Conservation (phyloP, 1,284 basidiomycete genomes). For the Lentinula novae-zelandiae region DNA sequence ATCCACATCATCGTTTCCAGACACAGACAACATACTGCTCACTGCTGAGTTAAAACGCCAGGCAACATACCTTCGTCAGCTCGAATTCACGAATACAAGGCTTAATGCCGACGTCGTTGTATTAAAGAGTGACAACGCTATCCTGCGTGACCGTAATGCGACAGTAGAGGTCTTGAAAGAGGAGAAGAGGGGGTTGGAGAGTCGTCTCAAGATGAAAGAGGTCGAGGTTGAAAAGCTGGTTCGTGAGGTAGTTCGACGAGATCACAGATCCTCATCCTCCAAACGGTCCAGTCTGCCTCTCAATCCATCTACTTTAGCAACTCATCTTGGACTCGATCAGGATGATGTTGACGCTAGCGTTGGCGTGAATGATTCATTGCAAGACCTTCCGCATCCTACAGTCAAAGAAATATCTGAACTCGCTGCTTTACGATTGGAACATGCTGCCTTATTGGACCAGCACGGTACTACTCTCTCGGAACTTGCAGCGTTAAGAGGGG, state of each 20-base stretch:
- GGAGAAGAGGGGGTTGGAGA: slow-evolving; percentile 47
- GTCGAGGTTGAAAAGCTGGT: slow-evolving; percentile 55
- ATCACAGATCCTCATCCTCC: slow-evolving; percentile 1
- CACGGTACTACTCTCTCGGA: slow-evolving; percentile 50
- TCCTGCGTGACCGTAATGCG: slow-evolving; percentile 5
- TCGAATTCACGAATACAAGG: slow-evolving; percentile 63
- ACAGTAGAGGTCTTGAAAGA: slow-evolving; percentile 5
- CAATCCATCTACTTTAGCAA: slow-evolving; percentile 5
- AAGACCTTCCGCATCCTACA: background rate
- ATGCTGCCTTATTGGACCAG: slow-evolving; percentile 62
- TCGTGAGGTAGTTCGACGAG: slow-evolving; percentile 30
- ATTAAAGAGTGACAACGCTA: slow-evolving; percentile 65
- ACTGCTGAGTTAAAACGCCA: slow-evolving; percentile 58
- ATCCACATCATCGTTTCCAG: slow-evolving; percentile 18
- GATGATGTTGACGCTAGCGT: background rate
- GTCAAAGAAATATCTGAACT: slow-evolving; percentile 52
- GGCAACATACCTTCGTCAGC: slow-evolving; percentile 51
- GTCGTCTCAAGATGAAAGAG: slow-evolving; percentile 49
- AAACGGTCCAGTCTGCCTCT: slow-evolving; percentile 2
- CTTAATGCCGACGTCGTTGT: slow-evolving; percentile 50
- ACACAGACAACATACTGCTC: slow-evolving; percentile 48
- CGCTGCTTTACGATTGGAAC: slow-evolving; percentile 51
- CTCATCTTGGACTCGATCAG: slow-evolving; percentile 5
- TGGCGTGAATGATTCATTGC: background rate
- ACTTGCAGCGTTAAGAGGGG: slow-evolving; percentile 1